Evolutionary conservation across 805 yeast genomes (phyloP).

Genomic region (Kuraishia floccosa): DNA sequence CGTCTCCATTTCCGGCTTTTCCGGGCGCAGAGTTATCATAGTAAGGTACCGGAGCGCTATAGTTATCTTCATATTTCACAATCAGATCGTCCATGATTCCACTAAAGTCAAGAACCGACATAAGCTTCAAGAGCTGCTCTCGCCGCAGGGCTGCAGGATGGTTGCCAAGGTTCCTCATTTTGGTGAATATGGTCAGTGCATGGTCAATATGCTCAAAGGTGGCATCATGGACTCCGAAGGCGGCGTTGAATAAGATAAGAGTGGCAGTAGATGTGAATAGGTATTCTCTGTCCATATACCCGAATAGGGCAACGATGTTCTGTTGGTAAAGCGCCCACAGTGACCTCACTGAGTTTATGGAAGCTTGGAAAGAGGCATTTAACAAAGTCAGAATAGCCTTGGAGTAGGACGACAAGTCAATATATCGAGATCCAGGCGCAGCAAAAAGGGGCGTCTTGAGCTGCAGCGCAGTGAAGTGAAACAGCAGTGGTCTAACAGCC

Average conservation of each 20-base stretch:
- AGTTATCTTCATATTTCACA: conserved; percentile 43
- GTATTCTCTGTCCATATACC: conserved; percentile 82
- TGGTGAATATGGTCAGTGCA: conserved; percentile 56
- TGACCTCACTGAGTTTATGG: conserved; percentile 62
- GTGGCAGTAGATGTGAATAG: conserved; percentile 71
- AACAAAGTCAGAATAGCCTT: conserved; percentile 54
- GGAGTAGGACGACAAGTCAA: conserved; percentile 60
- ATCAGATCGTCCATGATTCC: conserved; percentile 49
- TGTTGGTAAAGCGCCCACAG: conserved; percentile 68
- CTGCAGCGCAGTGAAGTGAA: conserved; percentile 65
- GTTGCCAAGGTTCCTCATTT: conserved; percentile 68
- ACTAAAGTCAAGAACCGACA: conserved; percentile 57
- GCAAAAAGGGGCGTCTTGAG: conserved; percentile 25
- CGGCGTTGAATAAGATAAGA: conserved; percentile 58
- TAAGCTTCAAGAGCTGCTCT: conserved; percentile 56
- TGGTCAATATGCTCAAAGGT: conserved; percentile 64
- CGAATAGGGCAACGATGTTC: conserved; percentile 76
- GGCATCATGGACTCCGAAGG: conserved; percentile 75
- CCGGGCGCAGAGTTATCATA: conserved; percentile 4
- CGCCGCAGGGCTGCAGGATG: conserved; percentile 71
- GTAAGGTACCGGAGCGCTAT: conserved; percentile 13
- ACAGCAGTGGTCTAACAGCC: conserved; percentile 66
- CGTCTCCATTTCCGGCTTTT: not conserved
- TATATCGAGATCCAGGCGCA: too few species aligned
- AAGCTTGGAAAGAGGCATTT: conserved; percentile 72